A percentile compares a stretch with the other conserved stretches of the same genome.
phyloP scores from a whole-genome alignment of 148 eudicot species.

The Nepenthes mirabilis region DNA sequence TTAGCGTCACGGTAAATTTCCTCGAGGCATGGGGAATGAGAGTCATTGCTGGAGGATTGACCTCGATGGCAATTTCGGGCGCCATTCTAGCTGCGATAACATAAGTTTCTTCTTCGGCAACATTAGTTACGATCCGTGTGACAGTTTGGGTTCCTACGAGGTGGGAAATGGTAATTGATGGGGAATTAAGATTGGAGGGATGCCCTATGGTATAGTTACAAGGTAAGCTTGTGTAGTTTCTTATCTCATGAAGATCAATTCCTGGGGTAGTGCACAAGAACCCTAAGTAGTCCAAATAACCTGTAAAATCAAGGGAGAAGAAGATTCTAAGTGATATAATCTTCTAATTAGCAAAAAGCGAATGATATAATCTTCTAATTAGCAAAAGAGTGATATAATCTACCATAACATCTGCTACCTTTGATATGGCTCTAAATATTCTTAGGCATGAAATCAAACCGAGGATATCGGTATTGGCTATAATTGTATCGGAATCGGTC shows the following conservation, averaged over 20 bases:
- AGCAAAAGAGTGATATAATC: too few species aligned
- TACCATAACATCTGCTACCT: too few species aligned
- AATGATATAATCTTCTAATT: too few species aligned
- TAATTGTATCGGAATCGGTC: too few species aligned
- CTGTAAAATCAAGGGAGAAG: constrained; percentile 18
- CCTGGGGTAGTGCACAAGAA: constrained; percentile 91
- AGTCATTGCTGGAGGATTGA: constrained; percentile 88
- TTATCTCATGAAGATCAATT: constrained; percentile 60
- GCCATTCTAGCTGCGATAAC: constrained; percentile 68
- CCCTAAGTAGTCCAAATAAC: constrained; percentile 76
- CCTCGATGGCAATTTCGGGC: constrained; percentile 78
- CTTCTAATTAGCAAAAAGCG: too few species aligned
- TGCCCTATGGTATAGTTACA: constrained; percentile 82
- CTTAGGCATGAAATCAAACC: too few species aligned
- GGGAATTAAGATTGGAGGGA: constrained; percentile 73
- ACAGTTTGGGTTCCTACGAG: constrained; percentile 71
- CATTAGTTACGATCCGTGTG: constrained; percentile 78
- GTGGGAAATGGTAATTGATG: constrained; percentile 76
- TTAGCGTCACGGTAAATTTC: constrained; percentile 60
- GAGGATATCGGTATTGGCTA: too few species aligned
- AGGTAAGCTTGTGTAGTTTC: constrained; percentile 50
- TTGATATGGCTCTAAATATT: too few species aligned
- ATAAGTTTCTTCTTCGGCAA: constrained; percentile 81
- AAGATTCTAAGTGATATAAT: too few species aligned
- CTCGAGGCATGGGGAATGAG: constrained; percentile 54